These are phyloP conservation scores for Articulospora tetracladia DNA, from an alignment of 495 filamentous ascomycete species.

Conservation along the genomic window DNA sequence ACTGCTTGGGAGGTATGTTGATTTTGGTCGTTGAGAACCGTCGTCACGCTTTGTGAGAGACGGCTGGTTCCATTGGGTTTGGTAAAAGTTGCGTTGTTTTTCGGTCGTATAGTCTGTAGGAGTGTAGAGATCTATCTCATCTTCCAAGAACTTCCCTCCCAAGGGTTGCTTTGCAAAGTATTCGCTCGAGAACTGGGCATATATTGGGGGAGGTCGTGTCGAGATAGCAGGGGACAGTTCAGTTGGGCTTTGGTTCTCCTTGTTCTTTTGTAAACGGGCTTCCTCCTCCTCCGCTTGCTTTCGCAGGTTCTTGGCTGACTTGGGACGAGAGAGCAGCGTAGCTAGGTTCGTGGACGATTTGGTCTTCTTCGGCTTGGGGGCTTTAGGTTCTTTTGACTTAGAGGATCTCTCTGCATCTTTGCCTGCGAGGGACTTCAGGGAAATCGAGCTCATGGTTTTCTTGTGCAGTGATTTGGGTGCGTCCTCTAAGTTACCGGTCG, in stretches of 20 bases:
- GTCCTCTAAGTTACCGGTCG: constrained; percentile 15
- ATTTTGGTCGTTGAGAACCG: constrained; percentile 28
- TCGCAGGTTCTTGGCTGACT: constrained; percentile 52
- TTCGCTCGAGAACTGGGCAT: constrained; percentile 62
- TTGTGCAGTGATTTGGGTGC: constrained; percentile 45
- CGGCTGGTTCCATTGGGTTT: constrained; percentile 46
- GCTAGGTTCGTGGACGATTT: constrained; percentile 80
- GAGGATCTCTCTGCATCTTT: constrained; percentile 51
- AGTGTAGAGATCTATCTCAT: constrained; percentile 50
- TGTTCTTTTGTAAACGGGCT: constrained; percentile 53
- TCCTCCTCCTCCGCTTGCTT: constrained; percentile 37
- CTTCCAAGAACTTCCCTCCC: constrained; percentile 43
- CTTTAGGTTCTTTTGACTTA: constrained; percentile 44
- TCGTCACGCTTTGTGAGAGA: constrained; percentile 38
- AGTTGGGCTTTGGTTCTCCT: constrained; percentile 69
- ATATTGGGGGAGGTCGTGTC: constrained; percentile 65
- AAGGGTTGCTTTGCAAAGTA: constrained; percentile 38
- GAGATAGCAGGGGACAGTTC: constrained; percentile 44
- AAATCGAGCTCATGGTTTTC: constrained; percentile 63
- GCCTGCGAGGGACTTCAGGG: constrained; percentile 54
- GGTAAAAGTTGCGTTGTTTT: constrained; percentile 63
- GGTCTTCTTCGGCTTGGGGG: constrained; percentile 68
- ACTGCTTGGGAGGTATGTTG: constrained; percentile 24
- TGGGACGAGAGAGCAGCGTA: constrained; percentile 57
- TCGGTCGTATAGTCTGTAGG: constrained; percentile 53